Evolutionary conservation across 805 yeast species (phyloP).

Genomic region (Candida dajiaensis): DNA sequence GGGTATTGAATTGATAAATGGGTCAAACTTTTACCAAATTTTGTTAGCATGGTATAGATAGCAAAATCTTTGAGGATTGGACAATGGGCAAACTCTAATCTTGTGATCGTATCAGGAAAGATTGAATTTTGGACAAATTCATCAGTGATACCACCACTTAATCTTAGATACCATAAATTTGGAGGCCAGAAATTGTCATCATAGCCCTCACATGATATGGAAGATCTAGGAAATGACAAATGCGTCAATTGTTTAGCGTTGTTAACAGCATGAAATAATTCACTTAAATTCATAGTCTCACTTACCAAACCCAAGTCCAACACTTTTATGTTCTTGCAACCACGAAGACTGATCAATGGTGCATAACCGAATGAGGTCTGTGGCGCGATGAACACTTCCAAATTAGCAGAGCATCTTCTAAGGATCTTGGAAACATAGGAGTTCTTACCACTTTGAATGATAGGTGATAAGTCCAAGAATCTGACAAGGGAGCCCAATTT

Average conservation of each 20-base stretch:
- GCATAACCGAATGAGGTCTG: slow-evolving; percentile 93
- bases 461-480: slow-evolving; percentile 66
- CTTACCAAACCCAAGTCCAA: slow-evolving; percentile 83
- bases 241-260: slow-evolving; percentile 59
- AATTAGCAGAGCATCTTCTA: slow-evolving; percentile 62
- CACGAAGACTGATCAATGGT: slow-evolving; percentile 74
- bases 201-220: slow-evolving; percentile 60
- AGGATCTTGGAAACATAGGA: slow-evolving; percentile 80
- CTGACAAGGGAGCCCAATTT: slow-evolving; percentile 53
- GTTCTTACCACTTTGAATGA: slow-evolving; percentile 87
- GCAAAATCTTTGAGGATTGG: slow-evolving; percentile 68
- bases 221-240: slow-evolving; percentile 83
- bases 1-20: slow-evolving; percentile 75
- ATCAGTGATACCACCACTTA: slow-evolving; percentile 88
- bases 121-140: slow-evolving; percentile 62
- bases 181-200: slow-evolving; percentile 73
- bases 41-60: slow-evolving; percentile 51
- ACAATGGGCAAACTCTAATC: slow-evolving; percentile 80
- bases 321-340: slow-evolving; percentile 57
- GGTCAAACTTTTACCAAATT: slow-evolving; percentile 60
- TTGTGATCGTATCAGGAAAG: slow-evolving; percentile 70
- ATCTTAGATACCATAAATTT: slow-evolving; percentile 58
- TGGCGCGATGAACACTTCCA: slow-evolving; percentile 78
- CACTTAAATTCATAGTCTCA: slow-evolving; percentile 80
- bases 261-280: slow-evolving; percentile 69